Evolutionary conservation across 306 rosid species (phyloP).

Genomic region (Glycyrrhiza uralensis): DNA sequence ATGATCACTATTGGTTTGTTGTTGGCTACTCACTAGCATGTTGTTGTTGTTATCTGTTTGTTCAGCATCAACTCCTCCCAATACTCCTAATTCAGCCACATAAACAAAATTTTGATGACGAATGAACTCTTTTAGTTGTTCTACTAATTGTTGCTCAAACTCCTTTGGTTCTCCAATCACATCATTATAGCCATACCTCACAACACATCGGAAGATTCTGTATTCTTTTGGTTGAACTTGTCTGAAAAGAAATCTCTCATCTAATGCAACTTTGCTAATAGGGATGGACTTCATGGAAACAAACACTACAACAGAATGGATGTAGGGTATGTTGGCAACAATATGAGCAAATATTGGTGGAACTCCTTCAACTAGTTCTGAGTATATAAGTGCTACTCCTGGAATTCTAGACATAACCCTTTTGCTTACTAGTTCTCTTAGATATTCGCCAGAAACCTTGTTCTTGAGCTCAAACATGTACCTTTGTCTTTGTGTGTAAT

Average conservation of each 20-base stretch:
- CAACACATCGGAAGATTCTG: slow-evolving; percentile 55
- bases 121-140: slow-evolving; percentile 42
- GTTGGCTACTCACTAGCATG: background rate
- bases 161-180: slow-evolving; percentile 25
- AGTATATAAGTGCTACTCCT: slow-evolving; percentile 55
- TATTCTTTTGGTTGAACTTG: slow-evolving; percentile 53
- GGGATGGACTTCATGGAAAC: slow-evolving; percentile 58
- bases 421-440: slow-evolving; percentile 32
- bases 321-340: slow-evolving; percentile 39
- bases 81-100: background rate
- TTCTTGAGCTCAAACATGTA: slow-evolving; percentile 53
- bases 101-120: slow-evolving; percentile 11
- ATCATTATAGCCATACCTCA: slow-evolving; percentile 61
- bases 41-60: background rate
- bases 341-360: slow-evolving; percentile 62
- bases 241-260: slow-evolving; percentile 58
- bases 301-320: slow-evolving; percentile 51
- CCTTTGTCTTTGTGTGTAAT: slow-evolving; percentile 43
- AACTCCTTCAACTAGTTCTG: slow-evolving; percentile 62
- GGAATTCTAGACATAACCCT: slow-evolving; percentile 40
- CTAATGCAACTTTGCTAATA: slow-evolving; percentile 38
- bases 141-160: slow-evolving; percentile 47
- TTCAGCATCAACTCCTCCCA: slow-evolving; percentile 15
- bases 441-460: slow-evolving; percentile 47
- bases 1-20: background rate